A percentile compares a stretch with the other conserved stretches of the same genome.
These are phyloP conservation scores for Phyllosticta paracitricarpa DNA, from an alignment of 2,329 filamentous ascomycete species.

Conservation along the genomic window DNA sequence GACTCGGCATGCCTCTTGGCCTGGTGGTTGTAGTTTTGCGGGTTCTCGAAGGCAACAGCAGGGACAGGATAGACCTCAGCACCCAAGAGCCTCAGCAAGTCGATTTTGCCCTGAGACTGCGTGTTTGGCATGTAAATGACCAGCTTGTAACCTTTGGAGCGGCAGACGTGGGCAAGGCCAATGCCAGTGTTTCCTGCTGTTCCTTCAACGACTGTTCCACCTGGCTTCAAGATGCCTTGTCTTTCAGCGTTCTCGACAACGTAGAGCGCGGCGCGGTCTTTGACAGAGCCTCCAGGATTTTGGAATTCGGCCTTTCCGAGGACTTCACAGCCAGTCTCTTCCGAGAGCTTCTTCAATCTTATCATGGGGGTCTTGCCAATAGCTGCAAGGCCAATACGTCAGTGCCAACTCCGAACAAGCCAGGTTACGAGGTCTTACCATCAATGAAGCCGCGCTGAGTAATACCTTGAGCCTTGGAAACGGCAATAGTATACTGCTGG, in stretches of 20 bases:
- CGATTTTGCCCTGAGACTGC: slow-evolving; percentile 95
- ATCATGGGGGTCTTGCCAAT: slow-evolving; percentile 97
- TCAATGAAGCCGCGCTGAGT: slow-evolving; percentile 66
- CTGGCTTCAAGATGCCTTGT: slow-evolving; percentile 67
- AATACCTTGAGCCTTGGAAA: slow-evolving; percentile 71
- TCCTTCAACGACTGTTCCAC: slow-evolving; percentile 92
- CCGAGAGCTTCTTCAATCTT: slow-evolving; percentile 75
- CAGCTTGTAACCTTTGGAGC: slow-evolving; percentile 81
- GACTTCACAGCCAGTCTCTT: slow-evolving; percentile 85
- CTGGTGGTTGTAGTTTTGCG: slow-evolving; percentile 96
- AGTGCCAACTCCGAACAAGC: slow-evolving; percentile 1
- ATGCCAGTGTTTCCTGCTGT: slow-evolving; percentile 98
- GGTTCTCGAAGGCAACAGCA: slow-evolving; percentile 89
- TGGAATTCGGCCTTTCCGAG: slow-evolving; percentile 98
- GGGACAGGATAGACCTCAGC: slow-evolving; percentile 95
- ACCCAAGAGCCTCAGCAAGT: slow-evolving; percentile 78
- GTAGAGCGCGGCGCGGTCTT: slow-evolving; percentile 91
- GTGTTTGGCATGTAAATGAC: slow-evolving; percentile 99
- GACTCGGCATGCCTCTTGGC: slow-evolving; percentile 79
- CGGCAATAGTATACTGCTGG: slow-evolving; percentile 54
- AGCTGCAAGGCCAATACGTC: slow-evolving; percentile 44
- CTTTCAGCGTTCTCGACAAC: slow-evolving; percentile 92
- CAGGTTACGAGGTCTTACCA: slow-evolving; percentile 44
- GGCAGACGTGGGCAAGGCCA: slow-evolving; percentile 91
- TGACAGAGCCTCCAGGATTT: slow-evolving; percentile 93